These are phyloP conservation scores for Adansonia rubrostipa DNA, from an alignment of 441 rosid genomes.

Conservation along the genomic window DNA sequence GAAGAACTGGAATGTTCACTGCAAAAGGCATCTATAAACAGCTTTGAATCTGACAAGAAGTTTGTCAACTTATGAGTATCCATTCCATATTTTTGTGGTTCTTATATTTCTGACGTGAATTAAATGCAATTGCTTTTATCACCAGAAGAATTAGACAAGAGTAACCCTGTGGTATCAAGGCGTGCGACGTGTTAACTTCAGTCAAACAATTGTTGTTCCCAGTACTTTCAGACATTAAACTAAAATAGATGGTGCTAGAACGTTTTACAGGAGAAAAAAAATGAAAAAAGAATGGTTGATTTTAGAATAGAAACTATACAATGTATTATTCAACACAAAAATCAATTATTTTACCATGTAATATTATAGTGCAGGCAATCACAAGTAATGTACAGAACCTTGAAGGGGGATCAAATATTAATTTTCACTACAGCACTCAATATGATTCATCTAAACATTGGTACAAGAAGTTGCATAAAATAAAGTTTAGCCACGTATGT, in stretches of 20 bases:
- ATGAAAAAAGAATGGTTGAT: neutral
- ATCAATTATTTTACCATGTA: conserved; percentile 1
- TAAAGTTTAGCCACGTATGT: neutral
- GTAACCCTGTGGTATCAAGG: neutral
- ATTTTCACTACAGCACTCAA: neutral
- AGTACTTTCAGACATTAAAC: neutral
- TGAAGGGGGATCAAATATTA: neutral
- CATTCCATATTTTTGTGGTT: neutral
- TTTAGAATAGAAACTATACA: neutral
- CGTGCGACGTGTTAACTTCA: neutral
- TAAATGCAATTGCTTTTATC: neutral
- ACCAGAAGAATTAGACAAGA: neutral
- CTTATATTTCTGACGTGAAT: neutral
- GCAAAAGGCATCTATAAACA: neutral
- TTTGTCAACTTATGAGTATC: neutral
- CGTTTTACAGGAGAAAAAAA: neutral
- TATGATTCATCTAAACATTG: neutral
- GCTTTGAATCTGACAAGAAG: neutral
- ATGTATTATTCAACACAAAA: neutral
- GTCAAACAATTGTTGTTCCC: neutral
- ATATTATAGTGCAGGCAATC: neutral
- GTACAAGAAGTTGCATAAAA: neutral
- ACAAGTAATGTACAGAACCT: neutral
- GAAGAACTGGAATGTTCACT: neutral
- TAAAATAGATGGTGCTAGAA: neutral